These are phyloP conservation scores for Symbiodinium pilosum DNA, from an alignment of 73 alveolate species.

Conservation along the genomic window DNA sequence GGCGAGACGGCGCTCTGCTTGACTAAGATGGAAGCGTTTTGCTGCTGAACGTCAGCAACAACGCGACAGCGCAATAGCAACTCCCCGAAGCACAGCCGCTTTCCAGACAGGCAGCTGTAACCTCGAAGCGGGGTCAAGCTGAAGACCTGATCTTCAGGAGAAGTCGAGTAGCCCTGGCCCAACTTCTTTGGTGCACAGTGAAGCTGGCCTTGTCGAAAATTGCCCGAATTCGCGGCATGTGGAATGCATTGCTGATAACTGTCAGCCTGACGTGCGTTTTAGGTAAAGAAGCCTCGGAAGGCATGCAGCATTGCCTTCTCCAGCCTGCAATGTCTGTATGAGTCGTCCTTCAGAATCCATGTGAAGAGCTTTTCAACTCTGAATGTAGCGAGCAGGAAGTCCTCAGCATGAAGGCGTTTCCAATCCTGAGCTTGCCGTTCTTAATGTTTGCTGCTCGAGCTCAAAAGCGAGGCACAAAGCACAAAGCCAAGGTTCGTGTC, in stretches of 20 bases:
- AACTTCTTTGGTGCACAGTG: not conserved
- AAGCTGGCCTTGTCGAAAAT: constrained; percentile 47
- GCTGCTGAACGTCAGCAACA: no score
- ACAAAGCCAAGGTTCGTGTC: constrained; percentile 32
- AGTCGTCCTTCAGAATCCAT: constrained; percentile 2
- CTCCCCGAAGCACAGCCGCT: no score
- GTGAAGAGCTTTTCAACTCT: no score
- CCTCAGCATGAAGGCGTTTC: constrained; percentile 64
- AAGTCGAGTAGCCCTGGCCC: not conserved
- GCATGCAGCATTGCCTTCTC: constrained; percentile 19
- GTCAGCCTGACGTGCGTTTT: constrained; percentile 49
- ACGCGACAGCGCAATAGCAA: no score
- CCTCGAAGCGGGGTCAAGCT: not conserved
- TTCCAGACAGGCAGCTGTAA: not conserved
- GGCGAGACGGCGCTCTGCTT: no score
- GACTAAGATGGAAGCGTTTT: no score
- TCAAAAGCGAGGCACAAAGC: no score
- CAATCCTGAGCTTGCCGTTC: constrained; percentile 74
- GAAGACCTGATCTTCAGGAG: not conserved
- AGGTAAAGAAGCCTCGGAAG: not conserved
- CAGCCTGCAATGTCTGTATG: constrained; percentile 85
- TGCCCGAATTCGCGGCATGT: constrained; percentile 44
- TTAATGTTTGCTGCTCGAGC: no score
- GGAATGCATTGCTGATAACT: constrained; percentile 47
- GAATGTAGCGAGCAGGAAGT: no score